Evolutionary conservation across 2,329 filamentous ascomycete species (phyloP).

Genomic region (Colletotrichum plurivorum): DNA sequence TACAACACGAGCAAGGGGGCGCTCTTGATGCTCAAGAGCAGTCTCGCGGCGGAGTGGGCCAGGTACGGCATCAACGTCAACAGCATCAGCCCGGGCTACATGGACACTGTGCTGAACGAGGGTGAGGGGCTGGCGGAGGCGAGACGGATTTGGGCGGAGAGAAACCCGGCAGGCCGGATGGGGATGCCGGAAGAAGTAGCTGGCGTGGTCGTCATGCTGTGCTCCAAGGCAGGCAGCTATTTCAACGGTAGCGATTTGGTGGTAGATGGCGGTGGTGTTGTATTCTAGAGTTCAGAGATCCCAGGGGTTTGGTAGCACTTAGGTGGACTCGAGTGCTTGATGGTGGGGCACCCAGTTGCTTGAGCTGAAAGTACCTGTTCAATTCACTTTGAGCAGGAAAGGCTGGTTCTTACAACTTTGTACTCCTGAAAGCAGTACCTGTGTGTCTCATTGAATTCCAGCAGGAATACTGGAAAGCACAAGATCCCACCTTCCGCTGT

Average conservation of each 20-base stretch:
- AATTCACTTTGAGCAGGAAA: no score
- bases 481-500: not conserved
- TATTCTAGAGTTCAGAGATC: slow-evolving; percentile 32
- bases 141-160: slow-evolving; percentile 68
- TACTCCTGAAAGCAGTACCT: no score
- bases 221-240: slow-evolving; percentile 74
- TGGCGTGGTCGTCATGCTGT: slow-evolving; percentile 72
- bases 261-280: slow-evolving; percentile 68
- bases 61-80: slow-evolving; percentile 80
- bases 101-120: slow-evolving; percentile 82
- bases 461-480: no score
- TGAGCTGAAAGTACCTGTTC: no score
- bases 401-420: no score
- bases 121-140: slow-evolving; percentile 70
- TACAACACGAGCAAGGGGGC: slow-evolving; percentile 83
- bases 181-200: slow-evolving; percentile 74
- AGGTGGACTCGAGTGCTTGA: not conserved
- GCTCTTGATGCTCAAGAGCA: slow-evolving; percentile 73
- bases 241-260: slow-evolving; percentile 78
- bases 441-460: no score
- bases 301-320: no score
- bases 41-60: slow-evolving; percentile 81
- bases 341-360: no score
- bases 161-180: slow-evolving; percentile 77
- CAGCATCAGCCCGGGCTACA: slow-evolving; percentile 80